Base-by-base conservation (phyloP, 2,329 filamentous ascomycete species). In the Grosmannia serpens region DNA sequence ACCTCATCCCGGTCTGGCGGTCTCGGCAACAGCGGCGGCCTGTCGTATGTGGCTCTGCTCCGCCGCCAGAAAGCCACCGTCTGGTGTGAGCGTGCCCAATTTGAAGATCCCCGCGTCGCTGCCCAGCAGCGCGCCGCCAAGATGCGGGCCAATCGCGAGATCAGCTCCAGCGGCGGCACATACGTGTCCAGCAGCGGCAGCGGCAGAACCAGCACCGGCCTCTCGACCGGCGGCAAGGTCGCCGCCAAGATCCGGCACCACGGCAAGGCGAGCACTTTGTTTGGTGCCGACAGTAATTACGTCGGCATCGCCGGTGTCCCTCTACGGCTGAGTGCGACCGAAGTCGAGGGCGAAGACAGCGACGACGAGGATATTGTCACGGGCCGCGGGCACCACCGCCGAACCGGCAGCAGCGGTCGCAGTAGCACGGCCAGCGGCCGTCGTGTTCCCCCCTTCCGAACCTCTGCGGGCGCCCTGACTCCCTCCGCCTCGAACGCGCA, bases 51-150 rank as follows among this genome's bases (percentile, higher is more conserved):
- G 56, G 91, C 94, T 41, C 80, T 96, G n/a, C 86, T 99, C 74
- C 85, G 94, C 62, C 92, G 91, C 70, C 94, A 99, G 73, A 97
- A 97, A 71, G 94, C 91, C 35, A 99, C 94, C 0, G 94, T 99
- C 5, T 99, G 94, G 94, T 96, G 91, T 75, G 94, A 97, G 69
- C 87, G 91, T 57, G 83, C 92, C 11, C 94, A 99, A 70, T 85
- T 89, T 62, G 91, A 97, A 72, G 94, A 99, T 70, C 89, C 92
- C 0, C 82, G 90, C 55, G 75, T 94, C 59, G 75, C 87, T 4
- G 91, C 90, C 31, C 87, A 91, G 67, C 91, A 95, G 70, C 83
- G 88, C 59, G 87, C 88, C 44, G 94, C 91, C 60, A 95, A 94
- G 76, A 85, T 89, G 75, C 81, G 91, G 54, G 94, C 94, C 15